Base-by-base conservation (phyloP, 2,329 filamentous ascomycete genomes). In the Cytospora mali region DNA sequence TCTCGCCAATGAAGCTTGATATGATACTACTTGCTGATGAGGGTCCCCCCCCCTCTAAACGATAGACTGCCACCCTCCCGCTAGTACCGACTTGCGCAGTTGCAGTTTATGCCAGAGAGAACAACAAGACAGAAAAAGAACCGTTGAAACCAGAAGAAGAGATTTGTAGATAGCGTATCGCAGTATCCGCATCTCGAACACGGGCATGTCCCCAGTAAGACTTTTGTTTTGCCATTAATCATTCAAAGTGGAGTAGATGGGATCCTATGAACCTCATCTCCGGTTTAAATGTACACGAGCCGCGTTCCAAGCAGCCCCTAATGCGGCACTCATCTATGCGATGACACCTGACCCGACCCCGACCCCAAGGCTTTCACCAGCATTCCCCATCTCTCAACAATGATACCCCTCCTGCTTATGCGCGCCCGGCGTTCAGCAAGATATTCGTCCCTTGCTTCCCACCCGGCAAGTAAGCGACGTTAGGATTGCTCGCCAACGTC, bases 401-500 rank as follows among this genome's bases (percentile, higher is more conserved):
- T n/a, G 7, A 39, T 4, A 21, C 50, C n/a, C n/a, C 13, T 27
- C 46, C 33, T 21, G n/a, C 61, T 71, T 69, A 80, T 65, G 75
- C 69, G 71, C 75, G 75, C 28, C 79, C 78, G 2, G 86, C 83
- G 35, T 80, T 84, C 67, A 87, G 72, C 71, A 87, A 73, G 56
- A 80, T 72, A 68, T 82, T 82, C 67, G 84, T 82, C 64, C 84
- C 83, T 77, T 90, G 88, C 69, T 85, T 84, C 61, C 91, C 89
- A 70, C 91, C 87, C 3, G 95, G 95, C 67, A 99, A 79, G 77
- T 99, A 99, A 54, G 93, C 93, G 59, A 99, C 93, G 71, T 99
- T 98, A 65, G 95, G 93, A 80, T 99, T 99, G 64, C 81, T 81
- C 23, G 94, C 87, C 73, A 99, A 79, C 69, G 93, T 94, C 78